Evolutionary conservation across 805 yeast species (phyloP).

Genomic region (Suhomyces sp.): DNA sequence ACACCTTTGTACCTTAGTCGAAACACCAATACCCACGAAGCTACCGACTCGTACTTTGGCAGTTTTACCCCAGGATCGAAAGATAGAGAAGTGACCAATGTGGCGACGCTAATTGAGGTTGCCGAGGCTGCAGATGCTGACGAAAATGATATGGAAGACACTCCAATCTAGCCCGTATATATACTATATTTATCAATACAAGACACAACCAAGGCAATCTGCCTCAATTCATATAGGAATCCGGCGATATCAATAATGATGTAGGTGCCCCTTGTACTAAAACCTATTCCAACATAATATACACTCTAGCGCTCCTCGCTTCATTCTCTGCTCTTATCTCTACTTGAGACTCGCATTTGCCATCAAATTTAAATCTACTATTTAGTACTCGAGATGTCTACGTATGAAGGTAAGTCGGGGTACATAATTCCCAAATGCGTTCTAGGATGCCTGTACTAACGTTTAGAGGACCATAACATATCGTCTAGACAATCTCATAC

Average conservation of each 20-base stretch:
- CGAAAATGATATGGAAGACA: not conserved
- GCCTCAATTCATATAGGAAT: not conserved
- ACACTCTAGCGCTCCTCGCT: not conserved
- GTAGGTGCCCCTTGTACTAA: not conserved
- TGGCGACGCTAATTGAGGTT: constrained; percentile 8
- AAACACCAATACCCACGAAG: not conserved
- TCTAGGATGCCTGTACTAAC: not conserved
- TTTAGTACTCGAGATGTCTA: constrained; percentile 26
- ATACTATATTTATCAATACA: not conserved
- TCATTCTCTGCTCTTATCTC: not conserved
- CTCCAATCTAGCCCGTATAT: not conserved
- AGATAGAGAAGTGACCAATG: not conserved
- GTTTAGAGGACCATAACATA: constrained; percentile 39
- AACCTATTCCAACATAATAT: not conserved
- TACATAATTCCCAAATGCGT: not conserved
- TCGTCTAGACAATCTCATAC: constrained; percentile 19
- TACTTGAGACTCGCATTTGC: not conserved
- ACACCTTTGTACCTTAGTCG: constrained; percentile 30
- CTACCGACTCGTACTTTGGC: constrained; percentile 12
- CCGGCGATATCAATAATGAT: not conserved
- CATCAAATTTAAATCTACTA: not conserved
- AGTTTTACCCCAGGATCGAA: not conserved
- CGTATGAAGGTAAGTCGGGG: constrained; percentile 41
- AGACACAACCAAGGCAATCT: not conserved
- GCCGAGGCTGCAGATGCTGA: constrained; percentile 5